Evolutionary conservation across 331 rosid genomes (phyloP).

Genomic region (Quercus tomentella): DNA sequence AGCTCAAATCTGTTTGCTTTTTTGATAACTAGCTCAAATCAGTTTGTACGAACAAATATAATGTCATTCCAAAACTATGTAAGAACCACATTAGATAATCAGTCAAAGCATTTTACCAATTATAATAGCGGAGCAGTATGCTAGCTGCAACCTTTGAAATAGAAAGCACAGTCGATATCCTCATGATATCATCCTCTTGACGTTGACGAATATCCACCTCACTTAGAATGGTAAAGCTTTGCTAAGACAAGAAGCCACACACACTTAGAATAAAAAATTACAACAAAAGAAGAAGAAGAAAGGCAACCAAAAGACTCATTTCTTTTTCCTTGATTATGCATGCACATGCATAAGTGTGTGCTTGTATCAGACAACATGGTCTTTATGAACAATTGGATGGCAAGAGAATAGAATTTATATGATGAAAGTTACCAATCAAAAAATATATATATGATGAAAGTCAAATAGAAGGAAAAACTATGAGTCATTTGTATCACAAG

Average conservation of each 20-base stretch:
- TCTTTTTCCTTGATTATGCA: not conserved
- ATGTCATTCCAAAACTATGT: not conserved
- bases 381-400: not conserved
- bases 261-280: not conserved
- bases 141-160: slow-evolving; percentile 50
- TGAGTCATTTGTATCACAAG: not conserved
- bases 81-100: not conserved
- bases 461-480: not conserved
- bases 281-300: not conserved
- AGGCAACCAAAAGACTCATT: not conserved
- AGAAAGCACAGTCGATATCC: slow-evolving; percentile 59
- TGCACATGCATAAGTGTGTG: not conserved
- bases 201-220: slow-evolving; percentile 51
- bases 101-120: slow-evolving; percentile 38
- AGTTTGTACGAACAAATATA: not conserved
- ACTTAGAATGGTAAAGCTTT: slow-evolving; percentile 47
- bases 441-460: not conserved
- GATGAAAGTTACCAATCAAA: not conserved
- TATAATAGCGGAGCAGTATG: slow-evolving; percentile 56
- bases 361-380: not conserved
- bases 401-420: not conserved
- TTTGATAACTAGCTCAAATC: not conserved
- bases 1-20: not conserved
- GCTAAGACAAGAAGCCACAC: slow-evolving; percentile 30
- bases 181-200: slow-evolving; percentile 56